These are phyloP conservation scores for Flaveria ramosissima DNA, from an alignment of 129 eudicot species.

Conservation along the genomic window DNA sequence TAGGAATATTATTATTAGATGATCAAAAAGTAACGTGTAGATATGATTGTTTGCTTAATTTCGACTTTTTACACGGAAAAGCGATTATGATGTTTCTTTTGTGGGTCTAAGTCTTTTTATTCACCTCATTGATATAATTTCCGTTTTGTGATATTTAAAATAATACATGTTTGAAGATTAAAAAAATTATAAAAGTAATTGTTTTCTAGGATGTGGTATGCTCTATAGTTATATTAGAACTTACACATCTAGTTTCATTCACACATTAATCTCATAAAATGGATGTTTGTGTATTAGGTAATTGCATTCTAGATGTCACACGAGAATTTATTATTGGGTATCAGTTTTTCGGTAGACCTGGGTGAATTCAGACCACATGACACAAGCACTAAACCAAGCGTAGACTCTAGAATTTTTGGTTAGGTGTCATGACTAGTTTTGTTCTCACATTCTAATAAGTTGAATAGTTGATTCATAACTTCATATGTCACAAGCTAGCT, in stretches of 20 bases:
- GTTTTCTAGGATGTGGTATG: neutral
- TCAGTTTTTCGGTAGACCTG: too few relatives aligned
- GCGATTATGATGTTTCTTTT: constrained; percentile 27
- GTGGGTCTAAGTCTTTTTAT: constrained; percentile 16
- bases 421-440: too few relatives aligned
- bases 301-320: too few relatives aligned
- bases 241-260: neutral
- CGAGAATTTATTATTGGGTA: too few relatives aligned
- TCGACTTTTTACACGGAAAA: constrained; percentile 23
- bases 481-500: too few relatives aligned
- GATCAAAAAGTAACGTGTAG: constrained; percentile 24
- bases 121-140: neutral
- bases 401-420: too few relatives aligned
- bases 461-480: too few relatives aligned
- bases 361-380: too few relatives aligned
- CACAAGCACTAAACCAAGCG: too few relatives aligned
- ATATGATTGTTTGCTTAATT: constrained; percentile 31
- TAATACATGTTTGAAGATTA: neutral
- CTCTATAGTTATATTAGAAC: neutral
- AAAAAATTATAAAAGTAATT: neutral
- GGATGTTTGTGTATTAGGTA: neutral
- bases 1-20: constrained; percentile 28
- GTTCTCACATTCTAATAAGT: too few relatives aligned
- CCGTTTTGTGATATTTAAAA: neutral
- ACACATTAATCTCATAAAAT: too few relatives aligned